Percentiles rank a stretch among this genome's conserved stretches.
These are phyloP conservation scores for Saturnispora hagleri DNA, from an alignment of 805 yeast genomes.

Conservation along the genomic window DNA sequence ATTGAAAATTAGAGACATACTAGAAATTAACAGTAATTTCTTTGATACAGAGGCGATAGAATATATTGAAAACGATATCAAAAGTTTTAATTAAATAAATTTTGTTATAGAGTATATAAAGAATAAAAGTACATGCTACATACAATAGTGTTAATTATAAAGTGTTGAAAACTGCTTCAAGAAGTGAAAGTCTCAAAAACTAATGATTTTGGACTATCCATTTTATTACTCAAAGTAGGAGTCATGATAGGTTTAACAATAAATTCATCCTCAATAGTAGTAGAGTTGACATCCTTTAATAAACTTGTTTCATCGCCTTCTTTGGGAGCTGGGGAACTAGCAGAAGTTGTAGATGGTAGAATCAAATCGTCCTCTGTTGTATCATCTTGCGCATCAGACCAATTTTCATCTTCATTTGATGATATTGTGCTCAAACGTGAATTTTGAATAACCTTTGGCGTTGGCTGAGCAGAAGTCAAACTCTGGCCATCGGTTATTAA, in stretches of 20 bases:
- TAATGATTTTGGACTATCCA: slow-evolving; percentile 6
- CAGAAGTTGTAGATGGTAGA: background rate
- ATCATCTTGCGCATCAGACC: slow-evolving; percentile 1
- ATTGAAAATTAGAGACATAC: slow-evolving; percentile 11
- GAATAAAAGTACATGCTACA: background rate
- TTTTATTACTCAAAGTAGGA: background rate
- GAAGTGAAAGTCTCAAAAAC: slow-evolving; percentile 5
- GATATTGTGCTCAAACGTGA: background rate
- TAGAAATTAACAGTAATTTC: slow-evolving; percentile 12
- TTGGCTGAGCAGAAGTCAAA: slow-evolving; percentile 2
- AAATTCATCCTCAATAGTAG: background rate
- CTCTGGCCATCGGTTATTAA: slow-evolving; percentile 1
- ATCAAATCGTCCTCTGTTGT: background rate
- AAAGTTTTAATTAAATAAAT: background rate
- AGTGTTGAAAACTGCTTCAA: background rate
- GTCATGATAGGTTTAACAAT: background rate
- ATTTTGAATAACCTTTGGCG: background rate
- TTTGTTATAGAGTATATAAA: background rate
- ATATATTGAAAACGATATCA: background rate
- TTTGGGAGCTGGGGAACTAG: background rate
- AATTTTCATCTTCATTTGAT: background rate
- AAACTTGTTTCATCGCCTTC: too few species aligned
- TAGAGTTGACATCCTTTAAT: background rate
- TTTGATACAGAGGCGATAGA: slow-evolving; percentile 5
- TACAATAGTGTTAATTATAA: background rate